Percentiles rank a stretch among this genome's conserved stretches.
phyloP scores from a whole-genome alignment of 2,329 filamentous ascomycete species.

The Apiospora sp. region DNA sequence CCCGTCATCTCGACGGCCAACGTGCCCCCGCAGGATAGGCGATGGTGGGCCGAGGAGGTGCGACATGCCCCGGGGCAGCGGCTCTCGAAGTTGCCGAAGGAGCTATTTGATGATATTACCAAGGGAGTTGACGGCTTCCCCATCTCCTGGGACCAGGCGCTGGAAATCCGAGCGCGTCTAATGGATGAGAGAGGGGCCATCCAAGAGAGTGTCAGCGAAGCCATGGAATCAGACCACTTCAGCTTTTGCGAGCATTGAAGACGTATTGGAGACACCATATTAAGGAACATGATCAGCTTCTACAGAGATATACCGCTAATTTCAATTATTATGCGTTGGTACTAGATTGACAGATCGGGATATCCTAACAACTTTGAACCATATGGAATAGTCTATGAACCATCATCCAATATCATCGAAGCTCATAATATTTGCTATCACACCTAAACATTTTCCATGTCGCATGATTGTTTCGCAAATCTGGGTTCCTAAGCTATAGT shows the following conservation, averaged over 20 bases:
- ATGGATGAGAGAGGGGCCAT: conserved; percentile 2
- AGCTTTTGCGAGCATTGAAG: conserved; percentile 1
- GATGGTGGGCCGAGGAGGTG: conserved; percentile 46
- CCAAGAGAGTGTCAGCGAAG: not conserved
- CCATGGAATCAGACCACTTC: not conserved
- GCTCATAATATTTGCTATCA: too few relatives aligned
- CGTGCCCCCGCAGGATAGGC: conserved; percentile 51
- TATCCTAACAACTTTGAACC: too few relatives aligned
- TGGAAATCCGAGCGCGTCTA: not conserved
- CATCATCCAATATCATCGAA: too few relatives aligned
- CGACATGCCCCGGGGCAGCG: conserved; percentile 24
- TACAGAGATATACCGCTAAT: too few relatives aligned
- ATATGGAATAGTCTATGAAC: too few relatives aligned
- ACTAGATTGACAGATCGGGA: too few relatives aligned
- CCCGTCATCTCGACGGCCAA: conserved; percentile 54
- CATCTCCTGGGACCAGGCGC: not conserved
- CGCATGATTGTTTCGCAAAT: too few relatives aligned
- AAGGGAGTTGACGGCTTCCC: not conserved
- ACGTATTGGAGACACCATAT: too few relatives aligned
- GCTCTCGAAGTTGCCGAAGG: conserved; percentile 26
- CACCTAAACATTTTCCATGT: too few relatives aligned
- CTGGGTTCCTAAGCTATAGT: not conserved
- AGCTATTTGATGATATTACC: conserved; percentile 5
- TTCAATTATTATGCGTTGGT: too few relatives aligned
- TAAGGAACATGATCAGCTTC: too few relatives aligned